These are phyloP conservation scores for Przewalskia tangutica DNA, from an alignment of 257 asterid genomes.

Conservation along the genomic window DNA sequence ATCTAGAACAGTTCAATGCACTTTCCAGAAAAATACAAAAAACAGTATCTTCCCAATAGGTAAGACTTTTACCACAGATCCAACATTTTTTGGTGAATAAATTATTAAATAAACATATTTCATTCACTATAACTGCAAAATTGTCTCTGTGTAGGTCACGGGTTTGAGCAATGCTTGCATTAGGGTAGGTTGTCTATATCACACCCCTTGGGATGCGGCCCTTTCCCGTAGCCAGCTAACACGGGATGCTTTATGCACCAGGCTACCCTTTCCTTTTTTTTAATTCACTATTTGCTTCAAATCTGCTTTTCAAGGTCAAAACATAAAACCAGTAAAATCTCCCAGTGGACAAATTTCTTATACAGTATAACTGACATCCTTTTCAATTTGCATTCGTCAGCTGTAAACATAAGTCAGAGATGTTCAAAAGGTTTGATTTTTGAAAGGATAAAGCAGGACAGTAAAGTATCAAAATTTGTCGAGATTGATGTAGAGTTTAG, in stretches of 20 bases:
- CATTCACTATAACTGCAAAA: too few relatives aligned
- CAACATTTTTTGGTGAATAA: not conserved
- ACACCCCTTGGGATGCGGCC: too few relatives aligned
- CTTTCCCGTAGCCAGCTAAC: too few relatives aligned
- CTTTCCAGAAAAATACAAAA: not conserved
- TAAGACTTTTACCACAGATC: not conserved
- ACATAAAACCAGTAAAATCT: not conserved
- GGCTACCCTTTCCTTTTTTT: too few relatives aligned
- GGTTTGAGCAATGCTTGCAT: too few relatives aligned
- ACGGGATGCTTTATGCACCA: too few relatives aligned
- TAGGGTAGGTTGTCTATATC: too few relatives aligned
- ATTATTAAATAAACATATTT: not conserved
- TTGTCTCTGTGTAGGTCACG: too few relatives aligned
- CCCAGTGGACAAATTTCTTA: not conserved
- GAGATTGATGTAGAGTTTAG: not conserved
- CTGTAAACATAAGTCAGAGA: not conserved
- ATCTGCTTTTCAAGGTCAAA: not conserved
- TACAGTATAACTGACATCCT: not conserved
- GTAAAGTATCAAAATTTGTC: not conserved
- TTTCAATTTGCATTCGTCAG: not conserved
- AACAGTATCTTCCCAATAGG: not conserved
- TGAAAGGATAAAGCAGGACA: not conserved
- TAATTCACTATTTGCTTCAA: not conserved
- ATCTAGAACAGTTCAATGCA: not conserved
- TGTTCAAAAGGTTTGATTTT: not conserved